A percentile compares a stretch with the other conserved stretches of the same genome.
Conservation (phyloP, 306 rosid species). For the Vigna nakashimae region DNA sequence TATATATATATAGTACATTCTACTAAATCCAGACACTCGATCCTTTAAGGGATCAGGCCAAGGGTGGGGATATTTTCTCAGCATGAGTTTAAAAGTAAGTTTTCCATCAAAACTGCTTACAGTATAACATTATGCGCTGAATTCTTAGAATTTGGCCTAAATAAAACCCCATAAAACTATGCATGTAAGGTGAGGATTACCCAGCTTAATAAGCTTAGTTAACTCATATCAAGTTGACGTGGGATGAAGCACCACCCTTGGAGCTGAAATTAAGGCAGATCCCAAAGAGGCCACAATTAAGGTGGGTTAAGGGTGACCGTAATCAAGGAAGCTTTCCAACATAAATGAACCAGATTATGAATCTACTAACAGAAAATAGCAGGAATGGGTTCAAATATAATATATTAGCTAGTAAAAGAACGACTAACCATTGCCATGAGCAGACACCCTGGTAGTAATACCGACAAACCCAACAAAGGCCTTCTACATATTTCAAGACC, state of each 20-base stretch:
- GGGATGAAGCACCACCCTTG: neutral
- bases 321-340: neutral
- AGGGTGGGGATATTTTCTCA: conserved; percentile 21
- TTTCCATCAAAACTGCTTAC: conserved; percentile 28
- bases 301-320: neutral
- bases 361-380: conserved; percentile 9
- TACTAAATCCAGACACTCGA: conserved; percentile 1
- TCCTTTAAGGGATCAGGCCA: conserved; percentile 24
- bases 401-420: conserved; percentile 18
- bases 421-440: conserved; percentile 93
- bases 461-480: conserved; percentile 97
- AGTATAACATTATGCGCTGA: conserved; percentile 27
- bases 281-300: neutral
- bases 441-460: conserved; percentile 97
- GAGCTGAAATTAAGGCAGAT: neutral
- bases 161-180: neutral
- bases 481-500: conserved; percentile 94
- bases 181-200: neutral
- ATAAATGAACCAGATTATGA: conserved; percentile 14
- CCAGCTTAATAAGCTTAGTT: neutral
- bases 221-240: neutral
- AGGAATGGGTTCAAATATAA: conserved; percentile 33
- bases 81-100: conserved; percentile 6
- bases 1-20: neutral
- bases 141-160: neutral